Evolutionary conservation across 768 basidiomycete genomes (phyloP).

Genomic region (Amanita thiersii): DNA sequence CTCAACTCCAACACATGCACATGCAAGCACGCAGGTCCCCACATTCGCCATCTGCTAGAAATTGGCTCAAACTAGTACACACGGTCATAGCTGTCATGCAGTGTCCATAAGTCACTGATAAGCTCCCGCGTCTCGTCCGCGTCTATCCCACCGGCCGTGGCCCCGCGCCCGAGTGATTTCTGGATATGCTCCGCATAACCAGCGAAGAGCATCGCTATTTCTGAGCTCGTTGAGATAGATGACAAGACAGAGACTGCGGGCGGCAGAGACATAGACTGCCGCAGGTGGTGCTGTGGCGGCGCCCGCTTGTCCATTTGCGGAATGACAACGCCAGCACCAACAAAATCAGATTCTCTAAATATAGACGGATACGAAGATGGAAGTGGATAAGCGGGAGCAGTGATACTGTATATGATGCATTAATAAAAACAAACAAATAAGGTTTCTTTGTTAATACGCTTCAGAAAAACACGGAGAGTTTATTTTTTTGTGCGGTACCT

Average conservation of each 20-base stretch:
- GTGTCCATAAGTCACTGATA: constrained; percentile 48
- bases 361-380: constrained; percentile 52
- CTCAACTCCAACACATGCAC: neutral
- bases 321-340: constrained; percentile 1
- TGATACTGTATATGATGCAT: constrained; percentile 32
- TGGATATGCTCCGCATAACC: constrained; percentile 41
- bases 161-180: constrained; percentile 22
- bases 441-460: constrained; percentile 8
- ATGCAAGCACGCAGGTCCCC: too few species aligned
- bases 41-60: too few species aligned
- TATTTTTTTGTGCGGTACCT: constrained; percentile 30
- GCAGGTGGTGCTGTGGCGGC: neutral
- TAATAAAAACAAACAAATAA: constrained; percentile 4
- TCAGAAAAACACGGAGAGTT: constrained; percentile 9
- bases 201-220: constrained; percentile 33
- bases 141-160: constrained; percentile 31
- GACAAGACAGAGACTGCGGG: constrained; percentile 25
- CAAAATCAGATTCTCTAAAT: constrained; percentile 19
- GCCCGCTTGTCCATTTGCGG: constrained; percentile 1
- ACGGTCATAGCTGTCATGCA: constrained; percentile 35
- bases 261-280: neutral
- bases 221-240: constrained; percentile 34
- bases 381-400: constrained; percentile 46
- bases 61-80: too few species aligned
- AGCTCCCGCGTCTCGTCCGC: constrained; percentile 52